Percentiles rank a stretch among this genome's conserved stretches.
phyloP scores from a whole-genome alignment of 371 early-diverging fungal genomes.

The Thermomucor indicae-seudaticae region DNA sequence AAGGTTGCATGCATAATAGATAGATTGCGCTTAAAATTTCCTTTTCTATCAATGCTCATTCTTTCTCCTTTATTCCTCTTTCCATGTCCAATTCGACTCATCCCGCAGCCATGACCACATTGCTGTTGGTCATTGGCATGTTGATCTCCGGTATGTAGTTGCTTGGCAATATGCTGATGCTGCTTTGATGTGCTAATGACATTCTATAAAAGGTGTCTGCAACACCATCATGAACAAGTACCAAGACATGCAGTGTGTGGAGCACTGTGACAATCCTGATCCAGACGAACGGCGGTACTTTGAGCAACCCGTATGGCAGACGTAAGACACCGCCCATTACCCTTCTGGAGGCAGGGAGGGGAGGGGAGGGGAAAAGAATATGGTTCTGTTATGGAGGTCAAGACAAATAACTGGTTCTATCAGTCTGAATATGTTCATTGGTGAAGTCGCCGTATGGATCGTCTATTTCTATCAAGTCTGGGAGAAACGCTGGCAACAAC shows the following conservation, averaged over 20 bases:
- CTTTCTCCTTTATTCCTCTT: background rate
- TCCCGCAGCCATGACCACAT: constrained; percentile 13
- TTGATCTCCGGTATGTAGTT: constrained; percentile 62
- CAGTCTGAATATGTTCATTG: constrained; percentile 90
- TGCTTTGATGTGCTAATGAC: background rate
- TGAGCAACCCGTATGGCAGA: constrained; percentile 98
- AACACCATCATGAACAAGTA: constrained; percentile 83
- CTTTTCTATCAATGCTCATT: no score
- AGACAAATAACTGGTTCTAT: background rate
- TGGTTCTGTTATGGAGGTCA: background rate
- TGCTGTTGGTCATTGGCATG: constrained; percentile 72
- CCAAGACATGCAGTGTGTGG: constrained; percentile 88
- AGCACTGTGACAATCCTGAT: constrained; percentile 80
- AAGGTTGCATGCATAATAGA: no score
- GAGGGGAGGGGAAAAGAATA: background rate
- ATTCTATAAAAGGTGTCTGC: constrained; percentile 46
- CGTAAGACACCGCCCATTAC: constrained; percentile 47
- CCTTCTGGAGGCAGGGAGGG: no score
- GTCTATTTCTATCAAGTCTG: constrained; percentile 37
- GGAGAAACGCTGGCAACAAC: constrained; percentile 6
- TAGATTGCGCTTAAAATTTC: no score
- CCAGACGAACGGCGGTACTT: constrained; percentile 67
- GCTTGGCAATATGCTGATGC: background rate
- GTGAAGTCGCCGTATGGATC: constrained; percentile 65
- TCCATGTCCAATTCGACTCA: background rate